Percentiles rank a stretch among this genome's conserved stretches.
Conservation (phyloP, 805 yeast genomes). For the Wickerhamiella bombiphila region DNA sequence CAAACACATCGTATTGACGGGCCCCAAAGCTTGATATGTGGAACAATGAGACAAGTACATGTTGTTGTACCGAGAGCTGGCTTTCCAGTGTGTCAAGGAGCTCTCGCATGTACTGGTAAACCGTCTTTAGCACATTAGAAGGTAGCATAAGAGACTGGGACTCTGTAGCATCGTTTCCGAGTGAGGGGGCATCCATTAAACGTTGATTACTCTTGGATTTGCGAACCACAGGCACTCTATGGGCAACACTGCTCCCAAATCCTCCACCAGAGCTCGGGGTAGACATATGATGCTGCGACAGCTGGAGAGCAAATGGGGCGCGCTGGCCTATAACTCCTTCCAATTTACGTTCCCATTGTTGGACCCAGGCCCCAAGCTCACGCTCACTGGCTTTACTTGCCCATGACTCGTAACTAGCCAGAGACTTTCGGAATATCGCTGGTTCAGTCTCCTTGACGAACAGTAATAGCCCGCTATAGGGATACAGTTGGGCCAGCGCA, state of each 20-base stretch:
- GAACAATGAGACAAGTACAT: conserved; percentile 33
- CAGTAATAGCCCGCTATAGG: conserved; percentile 35
- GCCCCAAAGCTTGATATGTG: conserved; percentile 28
- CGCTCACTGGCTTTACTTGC: conserved; percentile 26
- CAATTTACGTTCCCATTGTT: conserved; percentile 18
- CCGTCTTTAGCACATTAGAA: too few relatives aligned
- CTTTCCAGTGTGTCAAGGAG: conserved; percentile 4
- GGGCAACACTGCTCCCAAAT: too few relatives aligned
- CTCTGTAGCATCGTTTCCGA: background rate
- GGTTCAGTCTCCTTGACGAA: conserved; percentile 47
- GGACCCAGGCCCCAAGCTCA: conserved; percentile 21
- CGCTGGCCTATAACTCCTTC: conserved; percentile 4
- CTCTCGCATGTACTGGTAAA: conserved; percentile 2
- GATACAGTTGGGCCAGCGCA: conserved; percentile 18
- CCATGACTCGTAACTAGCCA: conserved; percentile 28
- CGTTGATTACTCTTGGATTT: background rate
- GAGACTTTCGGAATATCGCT: conserved; percentile 31
- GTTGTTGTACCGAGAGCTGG: conserved; percentile 31
- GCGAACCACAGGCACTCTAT: conserved; percentile 1
- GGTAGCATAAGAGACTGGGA: background rate
- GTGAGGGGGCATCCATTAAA: background rate
- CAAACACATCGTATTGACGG: conserved; percentile 29
- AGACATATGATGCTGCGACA: conserved; percentile 2
- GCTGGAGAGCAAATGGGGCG: conserved; percentile 2
- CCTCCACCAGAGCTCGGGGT: conserved; percentile 5